Evolutionary conservation across 2,329 filamentous ascomycete genomes (phyloP).

Genomic region (Tolypocladium nubicola): DNA sequence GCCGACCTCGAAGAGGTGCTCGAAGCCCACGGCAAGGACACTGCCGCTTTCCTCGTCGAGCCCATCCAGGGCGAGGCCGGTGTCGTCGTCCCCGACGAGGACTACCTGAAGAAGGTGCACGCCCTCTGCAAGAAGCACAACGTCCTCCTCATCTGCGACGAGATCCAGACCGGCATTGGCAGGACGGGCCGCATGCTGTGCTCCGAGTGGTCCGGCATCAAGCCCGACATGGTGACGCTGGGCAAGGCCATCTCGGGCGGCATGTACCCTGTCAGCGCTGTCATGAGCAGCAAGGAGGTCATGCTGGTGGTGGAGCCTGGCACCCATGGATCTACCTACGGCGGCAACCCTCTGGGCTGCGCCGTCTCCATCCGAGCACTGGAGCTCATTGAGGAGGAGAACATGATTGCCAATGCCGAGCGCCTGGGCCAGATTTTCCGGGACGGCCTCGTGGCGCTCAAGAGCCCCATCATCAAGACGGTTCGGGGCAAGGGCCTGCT

Average conservation of each 20-base stretch:
- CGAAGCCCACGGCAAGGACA: constrained; percentile 70
- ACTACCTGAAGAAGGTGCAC: constrained; percentile 72
- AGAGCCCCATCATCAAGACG: constrained; percentile 68
- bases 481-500: constrained; percentile 89
- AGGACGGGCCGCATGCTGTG: constrained; percentile 90
- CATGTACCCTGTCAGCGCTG: constrained; percentile 97
- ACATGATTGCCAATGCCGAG: constrained; percentile 75
- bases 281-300: constrained; percentile 77
- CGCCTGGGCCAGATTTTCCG: constrained; percentile 75
- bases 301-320: constrained; percentile 96
- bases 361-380: constrained; percentile 92
- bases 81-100: constrained; percentile 86
- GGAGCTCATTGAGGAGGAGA: constrained; percentile 86
- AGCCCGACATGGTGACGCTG: constrained; percentile 87
- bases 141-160: constrained; percentile 90
- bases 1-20: constrained; percentile 70
- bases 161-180: constrained; percentile 97
- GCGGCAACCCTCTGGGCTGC: constrained; percentile 90
- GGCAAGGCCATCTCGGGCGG: constrained; percentile 97
- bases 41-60: constrained; percentile 88
- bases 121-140: constrained; percentile 91
- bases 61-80: constrained; percentile 97
- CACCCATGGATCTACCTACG: constrained; percentile 97
- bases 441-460: constrained; percentile 61
- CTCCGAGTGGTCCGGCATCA: constrained; percentile 89